phyloP scores from a whole-genome alignment of 2,329 filamentous ascomycete species.

The Penicillium sp. region DNA sequence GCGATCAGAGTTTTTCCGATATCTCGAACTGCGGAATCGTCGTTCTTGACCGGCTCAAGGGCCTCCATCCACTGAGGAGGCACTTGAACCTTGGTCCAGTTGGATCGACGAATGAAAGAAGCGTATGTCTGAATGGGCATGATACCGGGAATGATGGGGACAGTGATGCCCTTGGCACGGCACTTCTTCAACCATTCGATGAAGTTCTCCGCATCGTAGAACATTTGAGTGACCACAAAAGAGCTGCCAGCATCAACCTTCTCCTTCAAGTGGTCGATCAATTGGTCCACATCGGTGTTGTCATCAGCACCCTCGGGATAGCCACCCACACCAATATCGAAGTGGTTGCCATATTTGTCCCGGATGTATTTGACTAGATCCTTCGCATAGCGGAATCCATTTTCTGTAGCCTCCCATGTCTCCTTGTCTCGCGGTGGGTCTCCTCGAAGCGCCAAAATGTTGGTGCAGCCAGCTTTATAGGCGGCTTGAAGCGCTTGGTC shows the following conservation, averaged over 20 bases:
- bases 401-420: slow-evolving; percentile 85
- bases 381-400: slow-evolving; percentile 85
- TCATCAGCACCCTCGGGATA: slow-evolving; percentile 97
- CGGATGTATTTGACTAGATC: slow-evolving; percentile 86
- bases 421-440: slow-evolving; percentile 93
- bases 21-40: slow-evolving; percentile 87
- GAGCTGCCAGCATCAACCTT: slow-evolving; percentile 92
- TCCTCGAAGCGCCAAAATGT: slow-evolving; percentile 89
- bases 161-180: slow-evolving; percentile 75
- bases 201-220: slow-evolving; percentile 97
- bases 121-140: slow-evolving; percentile 96
- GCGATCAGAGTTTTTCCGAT: slow-evolving; percentile 84
- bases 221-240: slow-evolving; percentile 99
- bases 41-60: slow-evolving; percentile 92
- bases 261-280: slow-evolving; percentile 92
- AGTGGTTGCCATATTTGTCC: slow-evolving; percentile 77
- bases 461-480: slow-evolving; percentile 93
- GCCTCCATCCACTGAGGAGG: slow-evolving; percentile 76
- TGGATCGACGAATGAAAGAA: slow-evolving; percentile 83
- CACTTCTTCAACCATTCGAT: slow-evolving; percentile 85
- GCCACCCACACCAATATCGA: slow-evolving; percentile 94
- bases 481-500: slow-evolving; percentile 83
- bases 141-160: slow-evolving; percentile 82
- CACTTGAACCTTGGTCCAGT: slow-evolving; percentile 84
- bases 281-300: slow-evolving; percentile 76